These are phyloP conservation scores for Prinsepia uniflora DNA, from an alignment of 306 rosid genomes.

Conservation along the genomic window DNA sequence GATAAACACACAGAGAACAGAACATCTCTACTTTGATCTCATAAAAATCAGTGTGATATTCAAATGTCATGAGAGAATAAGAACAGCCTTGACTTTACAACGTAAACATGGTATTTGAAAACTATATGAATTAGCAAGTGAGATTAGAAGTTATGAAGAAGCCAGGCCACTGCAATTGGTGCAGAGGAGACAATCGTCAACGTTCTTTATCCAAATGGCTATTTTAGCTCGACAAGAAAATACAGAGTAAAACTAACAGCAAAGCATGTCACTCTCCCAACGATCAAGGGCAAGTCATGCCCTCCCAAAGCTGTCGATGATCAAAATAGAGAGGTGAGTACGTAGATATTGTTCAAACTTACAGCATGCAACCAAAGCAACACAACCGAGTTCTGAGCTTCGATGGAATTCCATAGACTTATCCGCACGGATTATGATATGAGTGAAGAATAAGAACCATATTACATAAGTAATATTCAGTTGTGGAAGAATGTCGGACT, in stretches of 20 bases:
- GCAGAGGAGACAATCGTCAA: not conserved
- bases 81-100: not conserved
- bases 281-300: not conserved
- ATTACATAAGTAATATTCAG: slow-evolving; percentile 12
- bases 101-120: not conserved
- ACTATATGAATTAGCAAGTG: not conserved
- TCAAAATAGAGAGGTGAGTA: not conserved
- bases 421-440: not conserved
- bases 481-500: slow-evolving; percentile 1
- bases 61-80: not conserved
- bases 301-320: not conserved
- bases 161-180: not conserved
- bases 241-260: not conserved
- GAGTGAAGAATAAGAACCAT: not conserved
- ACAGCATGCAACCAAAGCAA: not conserved
- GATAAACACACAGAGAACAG: no score
- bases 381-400: not conserved
- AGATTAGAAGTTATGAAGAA: not conserved
- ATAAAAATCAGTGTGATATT: not conserved
- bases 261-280: not conserved
- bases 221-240: not conserved
- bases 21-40: not conserved
- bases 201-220: not conserved
- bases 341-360: not conserved
- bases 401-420: not conserved